phyloP scores from a whole-genome alignment of 768 basidiomycete genomes.

The Neoboletus brunneissimus region DNA sequence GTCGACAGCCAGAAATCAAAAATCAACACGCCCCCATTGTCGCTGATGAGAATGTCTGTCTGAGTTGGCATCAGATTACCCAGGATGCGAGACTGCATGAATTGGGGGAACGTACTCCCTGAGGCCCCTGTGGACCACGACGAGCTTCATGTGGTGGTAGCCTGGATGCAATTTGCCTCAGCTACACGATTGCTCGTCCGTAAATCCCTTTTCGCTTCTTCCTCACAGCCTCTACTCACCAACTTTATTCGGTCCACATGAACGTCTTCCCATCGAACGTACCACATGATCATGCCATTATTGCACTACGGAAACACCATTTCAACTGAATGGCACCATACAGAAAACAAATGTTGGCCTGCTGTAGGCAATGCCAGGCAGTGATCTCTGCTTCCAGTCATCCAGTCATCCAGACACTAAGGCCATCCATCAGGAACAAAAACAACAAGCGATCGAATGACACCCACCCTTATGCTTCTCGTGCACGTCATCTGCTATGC shows the following conservation, averaged over 20 bases:
- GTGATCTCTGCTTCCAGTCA: conserved; percentile 54
- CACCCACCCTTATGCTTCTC: conserved; percentile 49
- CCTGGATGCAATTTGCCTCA: too few species aligned
- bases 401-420: conserved; percentile 49
- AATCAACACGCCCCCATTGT: conserved; percentile 50
- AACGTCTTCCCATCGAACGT: too few species aligned
- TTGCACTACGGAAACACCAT: too few species aligned
- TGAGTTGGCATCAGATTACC: conserved; percentile 16
- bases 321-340: conserved; percentile 8
- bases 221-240: too few species aligned
- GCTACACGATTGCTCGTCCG: too few species aligned
- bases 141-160: conserved; percentile 51
- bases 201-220: too few species aligned
- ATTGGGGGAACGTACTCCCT: conserved; percentile 41
- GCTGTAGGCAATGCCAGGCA: conserved; percentile 43
- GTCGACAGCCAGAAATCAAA: conserved; percentile 63
- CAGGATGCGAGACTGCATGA: background rate
- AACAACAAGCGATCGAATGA: background rate
- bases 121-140: conserved; percentile 59
- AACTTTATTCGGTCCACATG: too few species aligned
- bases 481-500: conserved; percentile 48
- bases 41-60: conserved; percentile 58
- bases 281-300: too few species aligned
- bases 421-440: background rate
- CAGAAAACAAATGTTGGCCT: conserved; percentile 52